Evolutionary conservation across 139 green algal genomes (phyloP), one percentile per base, ranked within the genome.

Genomic region (Zygnema circumcarinatum): DNA sequence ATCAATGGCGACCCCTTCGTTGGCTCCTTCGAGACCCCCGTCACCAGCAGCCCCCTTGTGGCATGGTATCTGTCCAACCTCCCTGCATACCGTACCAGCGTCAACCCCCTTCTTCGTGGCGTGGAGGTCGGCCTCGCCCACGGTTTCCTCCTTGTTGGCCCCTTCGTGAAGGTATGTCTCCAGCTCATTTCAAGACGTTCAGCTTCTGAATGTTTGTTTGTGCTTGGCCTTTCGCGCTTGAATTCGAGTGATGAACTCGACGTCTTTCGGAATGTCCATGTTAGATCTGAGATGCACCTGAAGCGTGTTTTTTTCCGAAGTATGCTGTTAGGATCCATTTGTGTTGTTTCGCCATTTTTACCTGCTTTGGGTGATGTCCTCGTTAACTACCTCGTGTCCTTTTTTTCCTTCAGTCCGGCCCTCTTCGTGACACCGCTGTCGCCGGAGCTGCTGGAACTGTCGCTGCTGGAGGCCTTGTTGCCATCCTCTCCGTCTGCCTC

Each of bases 91-190:
- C 94, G 96, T 87, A 97, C 88, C 38, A 91, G 94, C 52, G 97
- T 99, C 47, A 93, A 95, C 39, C 97, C 97, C 38, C 88, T 98
- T 56, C 92, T 99, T 72, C 95, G 97, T 72, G 97, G 97, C 75
- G 96, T 98, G 16, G 97, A 99, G 94, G 95, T 99, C 76, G 97
- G 97, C 80, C 94, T 99, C 21, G 96, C 95, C 0, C 97, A 99
- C 93, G 97, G 97, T 86, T 97, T 98, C 90, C 89, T 99, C 32
- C 86, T 99, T 35, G 92, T 94, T 74, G 97, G 97, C 74, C 97
- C 97, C 82, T 99, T 99, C 95, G 98, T 98, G 35, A 78, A 78
- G 69, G 69, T 78, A 7, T 16, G 36, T 72, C n/a, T n/a, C n/a
- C n/a, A n/a, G 56, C 29, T 29, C 29, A 29, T 29, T 29, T 72